Conservation (phyloP, 768 basidiomycete genomes). For the Macrolepiota albuminosa region DNA sequence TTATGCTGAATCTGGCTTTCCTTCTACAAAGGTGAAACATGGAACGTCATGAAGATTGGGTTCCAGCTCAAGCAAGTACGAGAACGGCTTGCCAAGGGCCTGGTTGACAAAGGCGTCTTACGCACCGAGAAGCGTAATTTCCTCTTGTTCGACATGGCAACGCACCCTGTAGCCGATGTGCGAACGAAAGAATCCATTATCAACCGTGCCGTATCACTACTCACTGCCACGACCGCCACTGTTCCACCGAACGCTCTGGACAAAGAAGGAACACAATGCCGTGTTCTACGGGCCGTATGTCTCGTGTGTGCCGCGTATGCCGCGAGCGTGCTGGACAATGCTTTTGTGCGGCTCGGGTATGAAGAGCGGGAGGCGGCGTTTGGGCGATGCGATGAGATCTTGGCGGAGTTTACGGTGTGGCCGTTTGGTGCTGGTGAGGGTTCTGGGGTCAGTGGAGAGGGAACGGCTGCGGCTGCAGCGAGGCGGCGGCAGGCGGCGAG, state of each 20-base stretch:
- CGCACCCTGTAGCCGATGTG: slow-evolving; percentile 93
- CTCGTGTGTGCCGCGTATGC: slow-evolving; percentile 91
- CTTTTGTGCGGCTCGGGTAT: slow-evolving; percentile 81
- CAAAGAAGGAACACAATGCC: slow-evolving; percentile 75
- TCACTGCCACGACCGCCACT: slow-evolving; percentile 79
- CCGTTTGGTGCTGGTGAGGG: slow-evolving; percentile 57
- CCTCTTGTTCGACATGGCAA: slow-evolving; percentile 99
- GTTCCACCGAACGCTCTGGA: slow-evolving; percentile 72
- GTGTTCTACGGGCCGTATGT: slow-evolving; percentile 75
- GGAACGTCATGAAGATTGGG: slow-evolving; percentile 99
- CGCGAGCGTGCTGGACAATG: slow-evolving; percentile 93
- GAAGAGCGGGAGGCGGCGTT: slow-evolving; percentile 95
- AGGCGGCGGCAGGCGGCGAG: slow-evolving; percentile 34
- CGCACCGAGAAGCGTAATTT: slow-evolving; percentile 99
- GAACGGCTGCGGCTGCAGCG: slow-evolving; percentile 25
- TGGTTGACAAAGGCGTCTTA: slow-evolving; percentile 98
- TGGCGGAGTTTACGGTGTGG: slow-evolving; percentile 89
- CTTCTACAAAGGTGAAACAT: slow-evolving; percentile 80
- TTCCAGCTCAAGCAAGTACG: slow-evolving; percentile 99
- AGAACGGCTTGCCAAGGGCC: slow-evolving; percentile 93
- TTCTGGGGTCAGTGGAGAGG: slow-evolving; percentile 9
- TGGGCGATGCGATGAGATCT: slow-evolving; percentile 87
- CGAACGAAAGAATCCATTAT: slow-evolving; percentile 86
- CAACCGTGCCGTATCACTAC: slow-evolving; percentile 65
- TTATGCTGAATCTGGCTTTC: neutral